Evolutionary conservation across 78 protist species (phyloP), one percentile per base, ranked within the genome.

Genomic region (Pirum gemmata): DNA sequence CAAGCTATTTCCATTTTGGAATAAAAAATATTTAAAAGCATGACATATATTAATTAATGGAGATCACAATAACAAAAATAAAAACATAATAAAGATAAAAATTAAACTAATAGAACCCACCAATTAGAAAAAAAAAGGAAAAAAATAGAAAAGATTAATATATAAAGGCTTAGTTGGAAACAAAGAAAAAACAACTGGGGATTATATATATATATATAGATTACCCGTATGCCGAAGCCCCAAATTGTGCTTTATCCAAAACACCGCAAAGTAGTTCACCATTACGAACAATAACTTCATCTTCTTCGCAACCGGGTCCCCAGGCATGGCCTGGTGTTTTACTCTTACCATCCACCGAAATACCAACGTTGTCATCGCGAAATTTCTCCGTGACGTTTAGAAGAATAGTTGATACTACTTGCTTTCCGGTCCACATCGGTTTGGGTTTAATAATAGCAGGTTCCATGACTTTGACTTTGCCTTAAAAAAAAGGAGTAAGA

Each of bases 241-340:
- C 99, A 26, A 96, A 92, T 40, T 94, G 97, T 39, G 75, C 35
- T 95, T 97, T 97, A 91, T 96, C 99, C 18, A 98, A 83, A 29
- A 97, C 94, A 38, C 99, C 99, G 2, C 78, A 38, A 36, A 96
- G 61, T 33, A 84, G 73, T 33, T 84, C 87, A 5, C 87, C 87
- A 61, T 25, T 31, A 0, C 73, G 78, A 27, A 96, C 33, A 1
- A 78, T 29, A 27, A 97, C 91, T 25, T 1, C 51, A 61, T 75
- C 93, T 1, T 93, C 93, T 21, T 77, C 72, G 61, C 36, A 8
- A 18, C n/a, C 25, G 34, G 0, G 5, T 1, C 90, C 96, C 96
- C 96, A 96, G 78, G 86, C 2, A 1, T 78, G 73, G 8, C 86
- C 89, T 51, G 95, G 91, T 38, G 95, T 83, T 79, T 92, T 92